These are phyloP conservation scores for Mycena albidolilacea DNA, from an alignment of 768 basidiomycete species.

Conservation along the genomic window DNA sequence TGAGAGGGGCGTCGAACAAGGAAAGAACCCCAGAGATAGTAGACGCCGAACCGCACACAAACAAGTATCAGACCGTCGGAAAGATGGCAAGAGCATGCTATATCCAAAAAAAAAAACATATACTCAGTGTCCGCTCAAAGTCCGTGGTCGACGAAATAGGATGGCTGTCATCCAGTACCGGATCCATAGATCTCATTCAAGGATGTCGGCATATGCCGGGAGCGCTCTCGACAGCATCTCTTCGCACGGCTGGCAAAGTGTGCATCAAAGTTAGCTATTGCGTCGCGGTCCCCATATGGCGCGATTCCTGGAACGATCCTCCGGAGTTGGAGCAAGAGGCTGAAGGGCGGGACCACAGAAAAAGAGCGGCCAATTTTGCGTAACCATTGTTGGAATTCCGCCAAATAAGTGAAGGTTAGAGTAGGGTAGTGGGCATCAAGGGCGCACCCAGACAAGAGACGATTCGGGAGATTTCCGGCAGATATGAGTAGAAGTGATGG, in stretches of 20 bases:
- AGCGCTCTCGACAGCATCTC: conserved; percentile 10
- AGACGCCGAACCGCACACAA: too few species aligned
- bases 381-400: too few species aligned
- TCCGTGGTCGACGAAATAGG: not conserved
- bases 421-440: too few species aligned
- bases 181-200: not conserved
- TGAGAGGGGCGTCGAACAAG: too few species aligned
- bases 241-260: not conserved
- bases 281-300: not conserved
- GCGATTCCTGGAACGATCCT: not conserved
- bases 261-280: not conserved
- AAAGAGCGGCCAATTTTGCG: too few species aligned
- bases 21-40: too few species aligned
- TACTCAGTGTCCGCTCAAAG: not conserved
- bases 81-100: too few species aligned
- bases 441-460: too few species aligned
- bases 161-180: not conserved
- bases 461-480: not conserved
- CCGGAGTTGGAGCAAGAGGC: not conserved
- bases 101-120: conserved; percentile 13
- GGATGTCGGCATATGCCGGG: conserved; percentile 5
- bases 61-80: too few species aligned
- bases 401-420: too few species aligned
- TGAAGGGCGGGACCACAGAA: too few species aligned
- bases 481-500: not conserved